A percentile compares a stretch with the other conserved stretches of the same genome.
Evolutionary conservation across 371 early-diverging fungal genomes (phyloP).

Genomic region (Syncephalis plumigaleata): DNA sequence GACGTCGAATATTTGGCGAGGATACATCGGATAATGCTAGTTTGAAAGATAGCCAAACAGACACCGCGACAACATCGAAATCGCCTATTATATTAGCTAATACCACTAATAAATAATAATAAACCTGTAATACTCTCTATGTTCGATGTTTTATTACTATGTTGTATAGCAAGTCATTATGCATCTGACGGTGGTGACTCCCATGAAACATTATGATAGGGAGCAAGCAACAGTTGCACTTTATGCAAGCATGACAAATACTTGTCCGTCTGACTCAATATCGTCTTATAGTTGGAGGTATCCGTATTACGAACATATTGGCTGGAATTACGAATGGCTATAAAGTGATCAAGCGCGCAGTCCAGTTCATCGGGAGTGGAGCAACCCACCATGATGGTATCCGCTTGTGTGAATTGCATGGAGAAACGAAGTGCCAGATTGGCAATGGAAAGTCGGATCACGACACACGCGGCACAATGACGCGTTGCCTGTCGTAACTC

Average conservation of each 20-base stretch:
- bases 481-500: slow-evolving; percentile 32
- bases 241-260: background rate
- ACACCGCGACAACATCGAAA: too few species aligned
- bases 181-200: slow-evolving; percentile 1
- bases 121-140: too few species aligned
- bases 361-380: slow-evolving; percentile 37
- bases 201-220: slow-evolving; percentile 3
- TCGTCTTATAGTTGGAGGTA: background rate
- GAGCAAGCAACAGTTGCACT: background rate
- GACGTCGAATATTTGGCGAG: background rate
- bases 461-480: slow-evolving; percentile 21
- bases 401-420: slow-evolving; percentile 24
- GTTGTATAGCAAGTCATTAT: too few species aligned
- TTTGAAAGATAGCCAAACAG: too few species aligned
- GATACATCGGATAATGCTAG: background rate
- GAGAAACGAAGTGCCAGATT: slow-evolving; percentile 45
- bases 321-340: background rate
- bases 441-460: slow-evolving; percentile 22
- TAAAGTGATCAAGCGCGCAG: slow-evolving; percentile 5
- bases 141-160: too few species aligned
- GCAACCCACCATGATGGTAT: slow-evolving; percentile 47
- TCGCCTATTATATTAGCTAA: too few species aligned
- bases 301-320: background rate
- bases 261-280: background rate
- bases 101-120: too few species aligned